Evolutionary conservation across 352 stramenopile species (phyloP), one percentile per base, ranked within the genome.

Genomic region (Phytophthora citrophthora): DNA sequence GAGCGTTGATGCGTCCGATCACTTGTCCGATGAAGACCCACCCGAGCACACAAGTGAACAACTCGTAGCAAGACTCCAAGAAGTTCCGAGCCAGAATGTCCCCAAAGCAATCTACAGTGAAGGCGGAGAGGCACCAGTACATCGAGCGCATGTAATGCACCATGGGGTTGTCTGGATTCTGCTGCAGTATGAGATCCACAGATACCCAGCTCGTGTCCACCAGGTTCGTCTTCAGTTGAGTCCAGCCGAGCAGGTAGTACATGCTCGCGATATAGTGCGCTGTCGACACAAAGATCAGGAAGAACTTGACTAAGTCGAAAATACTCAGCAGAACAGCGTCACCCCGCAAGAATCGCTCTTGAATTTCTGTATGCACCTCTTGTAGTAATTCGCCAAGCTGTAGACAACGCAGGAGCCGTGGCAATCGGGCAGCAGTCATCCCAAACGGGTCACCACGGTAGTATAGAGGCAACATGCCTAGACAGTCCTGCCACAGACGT

Each of bases 21-120:
- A 91, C 78, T 46, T 93, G 83, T 0, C 81, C 83, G 44, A 93
- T 79, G 57, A 93, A 93, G 34, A 93, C 74, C 83, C 83, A 93
- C 1, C 83, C 83, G 10, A 93, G 65, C 5, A 88, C 73, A 66
- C 83, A 93, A 4, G 79, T 90, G 38, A 81, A 85, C 16, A 79
- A 70, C 4, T 78, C 81, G 40, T 76, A 93, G 23, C 77, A 67
- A 0, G 75, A 79, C 54, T 93, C 83, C 1, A 90, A 63, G 36
- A 86, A 74, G 36, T 93, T 93, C 4, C 74, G 66, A 4, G 83
- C 79, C 7, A 83, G 44, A 29, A 93, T 85, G 27, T 93, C 83
- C 1, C 83, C 83, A 41, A 93, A 93, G 51, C 83, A 93, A 40
- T 88, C 83, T 20, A 91, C 83, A 9, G 83, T 93, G 46, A 93